phyloP scores from a whole-genome alignment of 106 monocot genomes.

The Apostasia ramifera region DNA sequence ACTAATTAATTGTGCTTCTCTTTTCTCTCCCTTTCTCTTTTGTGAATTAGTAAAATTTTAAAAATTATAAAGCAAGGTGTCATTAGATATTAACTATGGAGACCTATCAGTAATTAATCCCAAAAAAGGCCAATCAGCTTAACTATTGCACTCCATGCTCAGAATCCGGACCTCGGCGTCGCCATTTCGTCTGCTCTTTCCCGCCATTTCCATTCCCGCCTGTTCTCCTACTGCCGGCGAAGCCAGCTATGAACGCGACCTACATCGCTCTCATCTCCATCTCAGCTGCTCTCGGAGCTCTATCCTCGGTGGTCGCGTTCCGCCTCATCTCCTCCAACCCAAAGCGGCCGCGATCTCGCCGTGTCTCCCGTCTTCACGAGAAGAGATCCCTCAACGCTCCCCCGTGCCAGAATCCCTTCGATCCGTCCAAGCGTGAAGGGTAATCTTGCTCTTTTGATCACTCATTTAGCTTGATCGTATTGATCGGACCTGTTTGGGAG shows the following conservation, averaged over 20 bases:
- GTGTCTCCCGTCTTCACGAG: background rate
- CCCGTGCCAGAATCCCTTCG: constrained; percentile 46
- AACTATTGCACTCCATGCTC: too few species aligned
- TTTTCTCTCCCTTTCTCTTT: too few species aligned
- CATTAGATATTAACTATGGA: too few species aligned
- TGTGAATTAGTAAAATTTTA: too few species aligned
- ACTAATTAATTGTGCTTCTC: too few species aligned
- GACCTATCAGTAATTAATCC: too few species aligned
- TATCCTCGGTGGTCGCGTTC: constrained; percentile 33
- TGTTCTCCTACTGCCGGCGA: background rate
- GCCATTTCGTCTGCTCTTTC: background rate
- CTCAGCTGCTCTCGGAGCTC: constrained; percentile 41
- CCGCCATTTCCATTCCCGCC: constrained; percentile 1
- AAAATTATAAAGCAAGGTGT: too few species aligned
- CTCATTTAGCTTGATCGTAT: background rate
- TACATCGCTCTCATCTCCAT: constrained; percentile 43
- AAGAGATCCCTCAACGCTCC: constrained; percentile 13
- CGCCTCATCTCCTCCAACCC: constrained; percentile 28
- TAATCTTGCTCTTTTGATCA: constrained; percentile 6
- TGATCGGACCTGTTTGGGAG: background rate
- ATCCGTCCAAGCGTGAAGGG: constrained; percentile 77
- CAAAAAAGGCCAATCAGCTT: too few species aligned
- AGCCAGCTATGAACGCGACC: constrained; percentile 19
- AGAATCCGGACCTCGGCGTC: too few species aligned
- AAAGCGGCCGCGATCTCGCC: constrained; percentile 4